Conservation (phyloP, 768 basidiomycete genomes). For the Austroboletus eburneus region DNA sequence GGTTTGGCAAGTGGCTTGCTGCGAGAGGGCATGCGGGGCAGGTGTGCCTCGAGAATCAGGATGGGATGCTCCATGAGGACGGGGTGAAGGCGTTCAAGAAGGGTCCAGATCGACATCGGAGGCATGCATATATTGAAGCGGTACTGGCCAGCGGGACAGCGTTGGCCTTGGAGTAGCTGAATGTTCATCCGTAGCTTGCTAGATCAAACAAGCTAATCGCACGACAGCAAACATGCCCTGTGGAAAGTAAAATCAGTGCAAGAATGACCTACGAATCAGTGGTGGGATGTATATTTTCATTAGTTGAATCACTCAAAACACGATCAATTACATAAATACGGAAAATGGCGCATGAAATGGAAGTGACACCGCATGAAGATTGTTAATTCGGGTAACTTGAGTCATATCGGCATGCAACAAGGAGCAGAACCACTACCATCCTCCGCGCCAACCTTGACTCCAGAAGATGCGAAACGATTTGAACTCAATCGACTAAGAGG, state of each 20-base stretch:
- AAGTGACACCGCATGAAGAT: background rate
- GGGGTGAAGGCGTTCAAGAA: constrained; percentile 1
- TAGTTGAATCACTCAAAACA: no score
- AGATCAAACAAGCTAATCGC: no score
- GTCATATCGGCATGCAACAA: constrained; percentile 3
- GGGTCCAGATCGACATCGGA: constrained; percentile 10
- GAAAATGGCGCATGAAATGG: no score
- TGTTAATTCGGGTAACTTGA: background rate
- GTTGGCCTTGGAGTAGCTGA: no score
- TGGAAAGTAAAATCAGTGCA: no score
- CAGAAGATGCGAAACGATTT: constrained; percentile 66
- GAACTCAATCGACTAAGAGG: constrained; percentile 81
- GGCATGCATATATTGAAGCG: background rate
- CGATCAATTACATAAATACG: no score
- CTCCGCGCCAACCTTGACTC: constrained; percentile 38
- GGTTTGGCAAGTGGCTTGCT: constrained; percentile 18
- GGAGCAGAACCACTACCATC: constrained; percentile 7
- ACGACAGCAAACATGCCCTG: no score
- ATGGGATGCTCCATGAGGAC: background rate
- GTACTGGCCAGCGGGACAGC: no score
- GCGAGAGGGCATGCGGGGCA: constrained; percentile 10
- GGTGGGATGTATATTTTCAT: no score
- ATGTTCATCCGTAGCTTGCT: no score
- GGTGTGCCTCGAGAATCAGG: constrained; percentile 11
- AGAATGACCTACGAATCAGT: no score